Evolutionary conservation across 768 basidiomycete genomes (phyloP), one percentile per base, ranked within the genome.

Genomic region (Lentinula detonsa): DNA sequence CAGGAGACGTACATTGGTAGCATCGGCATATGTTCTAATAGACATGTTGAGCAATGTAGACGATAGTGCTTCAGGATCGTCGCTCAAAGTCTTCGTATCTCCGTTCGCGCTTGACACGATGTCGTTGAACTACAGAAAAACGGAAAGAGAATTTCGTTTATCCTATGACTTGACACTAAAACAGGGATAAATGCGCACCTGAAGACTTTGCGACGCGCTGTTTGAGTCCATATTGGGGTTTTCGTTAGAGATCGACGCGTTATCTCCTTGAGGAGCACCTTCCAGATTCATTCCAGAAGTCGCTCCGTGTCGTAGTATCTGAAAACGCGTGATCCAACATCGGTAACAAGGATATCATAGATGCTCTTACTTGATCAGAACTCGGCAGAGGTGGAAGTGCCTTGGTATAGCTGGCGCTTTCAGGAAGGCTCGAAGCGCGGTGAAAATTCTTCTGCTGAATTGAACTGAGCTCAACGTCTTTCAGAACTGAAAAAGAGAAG

Each of bases 1-100:
- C n/a, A 37, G 34, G 35, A 45, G 42, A 50, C 49, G 21, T 35
- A 59, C 58, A 59, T 59, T 59, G 28, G 58, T 59, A 16, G 58
- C 58, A 51, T 59, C 58, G 13, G 58, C 58, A 37, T 59, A 59
- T 34, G 58, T 59, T 33, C 33, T 45, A 9, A 57, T 43, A 34
- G 53, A 11, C 16, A 55, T 10, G 21, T 18, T 40, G 18, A 21
- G 16, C 53, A 55, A 35, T 39, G n/a, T 1, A 21, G 53, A 55
- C 15, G 53, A 21, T 11, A 55, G 35, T 18, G 35, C 21, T 0
- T 55, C 21, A 15, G n/a, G 5, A 21, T 39, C 13, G 23, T 23
- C 48, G 13, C 21, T 10, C 42, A 6, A n/a, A 39, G 37, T 39
- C 37, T 39, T 39, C 5, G 13, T 39, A 13, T 39, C 37, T 13